Evolutionary conservation across 768 basidiomycete species (phyloP), one percentile per base, ranked within the genome.

Genomic region (Boletus barrowsii): DNA sequence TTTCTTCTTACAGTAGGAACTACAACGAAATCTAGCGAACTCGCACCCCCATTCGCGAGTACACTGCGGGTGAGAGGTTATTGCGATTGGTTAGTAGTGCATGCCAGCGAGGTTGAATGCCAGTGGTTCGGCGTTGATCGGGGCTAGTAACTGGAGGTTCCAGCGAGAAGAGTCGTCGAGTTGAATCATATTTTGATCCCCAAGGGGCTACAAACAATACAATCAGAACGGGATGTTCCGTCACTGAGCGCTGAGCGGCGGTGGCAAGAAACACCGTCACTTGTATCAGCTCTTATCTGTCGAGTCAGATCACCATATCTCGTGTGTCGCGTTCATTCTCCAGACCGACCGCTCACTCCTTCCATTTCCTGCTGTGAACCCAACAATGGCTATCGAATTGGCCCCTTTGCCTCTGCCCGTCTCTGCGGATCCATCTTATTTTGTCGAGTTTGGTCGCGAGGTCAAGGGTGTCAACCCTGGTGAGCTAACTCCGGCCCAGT

Each of bases 401-500:
- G 48, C 71, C 24, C 81, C 89, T 49, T 72, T 94, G 7, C 82
- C 89, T 8, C 75, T 90, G 3, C 89, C 93, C 17, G 70, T 82
- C n/a, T 81, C 84, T 30, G 87, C 86, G 11, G 84, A 93, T 66
- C 67, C 83, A 6, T 72, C 79, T 37, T 81, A 81, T 69, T 87
- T 93, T 67, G 62, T 70, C 36, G 74, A 83, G 53, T 92, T 94
- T 70, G 93, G 93, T 2, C 77, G 86, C 30, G 79, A 88, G 66
- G 90, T 94, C 40, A 82, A 79, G 60, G 89, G 88, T 11, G 76
- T 89, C 45, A 72, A 88, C 62, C 90, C 89, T 0, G 86, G 79
- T 0, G 73, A 73, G 11, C 75, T 92, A 43, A 75, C 79, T 6
- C 74, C 80, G 15, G 80, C 79, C 41, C 72, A 88, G 66, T 85